Evolutionary conservation across 2,329 filamentous ascomycete genomes (phyloP), one percentile per base, ranked within the genome.

Genomic region (Penicillium thymicola): DNA sequence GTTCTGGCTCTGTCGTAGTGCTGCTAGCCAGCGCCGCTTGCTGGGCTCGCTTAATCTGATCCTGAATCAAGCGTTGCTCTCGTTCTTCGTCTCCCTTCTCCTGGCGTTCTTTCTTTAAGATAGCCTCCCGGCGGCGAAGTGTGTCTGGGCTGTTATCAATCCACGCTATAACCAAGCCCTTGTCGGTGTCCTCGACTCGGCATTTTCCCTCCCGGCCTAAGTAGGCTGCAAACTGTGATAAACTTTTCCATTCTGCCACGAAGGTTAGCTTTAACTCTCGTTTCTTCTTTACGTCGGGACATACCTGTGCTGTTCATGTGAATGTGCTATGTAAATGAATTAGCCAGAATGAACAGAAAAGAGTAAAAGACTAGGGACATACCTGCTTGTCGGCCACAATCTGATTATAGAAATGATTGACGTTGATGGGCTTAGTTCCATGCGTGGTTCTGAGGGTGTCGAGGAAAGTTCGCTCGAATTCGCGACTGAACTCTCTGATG

Each of bases 391-490:
- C 88, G 16, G 85, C 82, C 65, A 97, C 97, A 67, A 96, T 94
- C 69, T 92, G 88, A 72, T 97, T 91, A 75, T 99, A 99, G 73
- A 97, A 97, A 59, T 90, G 87, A 69, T 99, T 99, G 50, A 92
- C 85, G 34, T 92, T 84, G 1, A 97, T 86, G 66, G 86, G 84
- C 74, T 99, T 99, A 75, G 96, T 92, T 60, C 92, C 91, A 68
- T 99, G 94, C 0, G 87, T 85, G 0, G 92, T 96, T 55, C 85
- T 83, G 7, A 99, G 80, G 2, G 94, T 79, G 55, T 85, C 80
- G 1, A 95, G 61, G 66, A 96, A 96, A 69, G 95, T 90, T 57
- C 83, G 82, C 60, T 89, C 78, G 72, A 99, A 99, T 64, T 96
- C 85, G 59, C 84, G 84, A 73, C 85, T 90, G 78, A 86, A 99